Evolutionary conservation across 148 eudicot genomes (phyloP).

Genomic region (Vaccinium macrocarpon): DNA sequence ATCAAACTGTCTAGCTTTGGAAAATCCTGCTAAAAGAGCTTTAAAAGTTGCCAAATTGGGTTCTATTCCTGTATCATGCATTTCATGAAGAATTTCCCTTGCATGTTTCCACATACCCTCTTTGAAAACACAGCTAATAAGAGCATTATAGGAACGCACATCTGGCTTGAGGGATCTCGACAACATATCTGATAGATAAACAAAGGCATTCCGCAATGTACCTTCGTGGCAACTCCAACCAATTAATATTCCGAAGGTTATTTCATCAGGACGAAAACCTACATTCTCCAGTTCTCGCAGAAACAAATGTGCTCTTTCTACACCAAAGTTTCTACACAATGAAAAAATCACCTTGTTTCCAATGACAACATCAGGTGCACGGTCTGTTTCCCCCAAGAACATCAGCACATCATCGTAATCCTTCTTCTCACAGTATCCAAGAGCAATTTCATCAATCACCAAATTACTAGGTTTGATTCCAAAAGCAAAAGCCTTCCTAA

Average conservation of each 20-base stretch:
- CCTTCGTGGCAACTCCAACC: slow-evolving; percentile 60
- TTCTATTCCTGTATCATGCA: slow-evolving; percentile 51
- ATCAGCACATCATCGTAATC: slow-evolving; percentile 66
- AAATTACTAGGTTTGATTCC: slow-evolving; percentile 49
- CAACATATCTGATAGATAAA: slow-evolving; percentile 52
- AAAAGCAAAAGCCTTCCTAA: slow-evolving; percentile 31
- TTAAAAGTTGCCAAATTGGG: slow-evolving; percentile 53
- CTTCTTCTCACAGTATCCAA: slow-evolving; percentile 64
- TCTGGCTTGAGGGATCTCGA: slow-evolving; percentile 54
- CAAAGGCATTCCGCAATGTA: slow-evolving; percentile 49
- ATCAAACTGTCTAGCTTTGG: slow-evolving; percentile 52
- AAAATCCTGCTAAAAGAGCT: slow-evolving; percentile 77
- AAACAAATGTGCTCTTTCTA: slow-evolving; percentile 44
- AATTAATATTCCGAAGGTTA: slow-evolving; percentile 63
- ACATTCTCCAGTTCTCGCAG: slow-evolving; percentile 51
- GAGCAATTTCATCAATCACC: slow-evolving; percentile 50
- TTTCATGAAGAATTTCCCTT: slow-evolving; percentile 52
- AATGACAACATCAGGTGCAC: slow-evolving; percentile 39
- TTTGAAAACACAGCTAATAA: slow-evolving; percentile 58
- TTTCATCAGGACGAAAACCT: slow-evolving; percentile 62
- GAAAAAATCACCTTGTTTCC: slow-evolving; percentile 60
- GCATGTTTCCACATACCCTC: slow-evolving; percentile 62
- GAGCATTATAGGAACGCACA: slow-evolving; percentile 54
- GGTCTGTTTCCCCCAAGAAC: slow-evolving; percentile 46
- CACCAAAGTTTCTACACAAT: slow-evolving; percentile 44